phyloP scores from a whole-genome alignment of 2,329 filamentous ascomycete genomes.

The Alternaria angustiovoidea region DNA sequence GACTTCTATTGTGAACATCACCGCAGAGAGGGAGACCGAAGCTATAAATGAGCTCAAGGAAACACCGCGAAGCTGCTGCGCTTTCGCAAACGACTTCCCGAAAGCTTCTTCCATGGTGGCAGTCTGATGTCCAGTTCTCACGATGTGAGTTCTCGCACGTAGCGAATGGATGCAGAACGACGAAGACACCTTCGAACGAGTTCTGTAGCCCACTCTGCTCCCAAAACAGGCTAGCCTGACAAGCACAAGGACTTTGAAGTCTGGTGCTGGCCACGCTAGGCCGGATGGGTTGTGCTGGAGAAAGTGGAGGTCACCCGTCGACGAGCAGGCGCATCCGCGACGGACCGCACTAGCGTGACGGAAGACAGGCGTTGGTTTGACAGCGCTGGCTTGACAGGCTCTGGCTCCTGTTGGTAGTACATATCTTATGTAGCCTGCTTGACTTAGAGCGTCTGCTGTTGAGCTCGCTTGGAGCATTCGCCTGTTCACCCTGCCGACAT shows the following conservation, averaged over 20 bases:
- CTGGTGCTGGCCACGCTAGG: not conserved
- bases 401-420: too few species aligned
- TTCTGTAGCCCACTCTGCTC: not conserved
- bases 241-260: not conserved
- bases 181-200: not conserved
- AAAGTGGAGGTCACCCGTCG: not conserved
- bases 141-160: not conserved
- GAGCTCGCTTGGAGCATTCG: not conserved
- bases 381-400: too few species aligned
- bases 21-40: slow-evolving; percentile 9
- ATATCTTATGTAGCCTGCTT: not conserved
- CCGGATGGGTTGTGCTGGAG: not conserved
- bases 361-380: not conserved
- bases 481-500: not conserved
- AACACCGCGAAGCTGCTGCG: slow-evolving; percentile 12
- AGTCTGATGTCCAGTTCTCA: not conserved
- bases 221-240: too few species aligned
- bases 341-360: not conserved
- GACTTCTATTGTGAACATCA: slow-evolving; percentile 14
- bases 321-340: not conserved
- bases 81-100: slow-evolving; percentile 15
- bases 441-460: not conserved
- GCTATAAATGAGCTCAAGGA: slow-evolving; percentile 16
- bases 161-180: not conserved
- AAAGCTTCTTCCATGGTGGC: slow-evolving; percentile 15